phyloP scores from a whole-genome alignment of 2,329 filamentous ascomycete genomes.

The Aspergillus luchuensis region DNA sequence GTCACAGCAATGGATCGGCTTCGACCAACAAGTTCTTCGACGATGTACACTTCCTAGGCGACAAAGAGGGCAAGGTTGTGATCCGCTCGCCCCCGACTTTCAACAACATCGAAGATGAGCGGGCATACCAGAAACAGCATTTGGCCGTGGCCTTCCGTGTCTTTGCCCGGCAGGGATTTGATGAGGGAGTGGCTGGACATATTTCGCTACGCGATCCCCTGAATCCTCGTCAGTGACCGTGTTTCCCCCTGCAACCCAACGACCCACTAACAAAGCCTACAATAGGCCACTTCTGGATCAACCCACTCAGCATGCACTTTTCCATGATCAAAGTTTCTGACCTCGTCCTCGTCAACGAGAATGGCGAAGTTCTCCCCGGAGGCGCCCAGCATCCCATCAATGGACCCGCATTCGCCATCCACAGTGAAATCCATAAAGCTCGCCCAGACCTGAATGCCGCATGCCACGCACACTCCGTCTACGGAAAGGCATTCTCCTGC shows the following conservation, averaged over 20 bases:
- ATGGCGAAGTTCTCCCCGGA: slow-evolving; percentile 48
- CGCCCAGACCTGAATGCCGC: slow-evolving; percentile 55
- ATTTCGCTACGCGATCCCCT: slow-evolving; percentile 46
- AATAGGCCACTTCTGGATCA: slow-evolving; percentile 12
- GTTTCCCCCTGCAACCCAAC: background rate
- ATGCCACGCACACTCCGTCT: slow-evolving; percentile 50
- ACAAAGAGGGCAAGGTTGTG: slow-evolving; percentile 13
- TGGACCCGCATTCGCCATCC: slow-evolving; percentile 52
- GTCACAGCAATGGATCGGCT: background rate
- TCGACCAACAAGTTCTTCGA: background rate
- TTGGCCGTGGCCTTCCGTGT: slow-evolving; percentile 45
- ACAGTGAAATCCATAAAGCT: slow-evolving; percentile 52
- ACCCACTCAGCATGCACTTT: slow-evolving; percentile 43
- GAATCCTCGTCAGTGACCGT: slow-evolving; percentile 40
- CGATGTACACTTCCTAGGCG: slow-evolving; percentile 13
- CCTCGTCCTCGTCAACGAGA: slow-evolving; percentile 48
- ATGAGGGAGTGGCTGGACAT: slow-evolving; percentile 40
- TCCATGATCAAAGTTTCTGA: slow-evolving; percentile 46
- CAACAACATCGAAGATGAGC: slow-evolving; percentile 40
- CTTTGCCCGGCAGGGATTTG: slow-evolving; percentile 21
- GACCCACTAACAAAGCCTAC: slow-evolving; percentile 13
- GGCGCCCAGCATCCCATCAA: slow-evolving; percentile 44
- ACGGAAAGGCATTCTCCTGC: slow-evolving; percentile 49
- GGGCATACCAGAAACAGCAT: slow-evolving; percentile 48
- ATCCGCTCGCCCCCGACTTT: slow-evolving; percentile 15